phyloP scores from a whole-genome alignment of 148 eudicot genomes.

The Nepenthes mirabilis region DNA sequence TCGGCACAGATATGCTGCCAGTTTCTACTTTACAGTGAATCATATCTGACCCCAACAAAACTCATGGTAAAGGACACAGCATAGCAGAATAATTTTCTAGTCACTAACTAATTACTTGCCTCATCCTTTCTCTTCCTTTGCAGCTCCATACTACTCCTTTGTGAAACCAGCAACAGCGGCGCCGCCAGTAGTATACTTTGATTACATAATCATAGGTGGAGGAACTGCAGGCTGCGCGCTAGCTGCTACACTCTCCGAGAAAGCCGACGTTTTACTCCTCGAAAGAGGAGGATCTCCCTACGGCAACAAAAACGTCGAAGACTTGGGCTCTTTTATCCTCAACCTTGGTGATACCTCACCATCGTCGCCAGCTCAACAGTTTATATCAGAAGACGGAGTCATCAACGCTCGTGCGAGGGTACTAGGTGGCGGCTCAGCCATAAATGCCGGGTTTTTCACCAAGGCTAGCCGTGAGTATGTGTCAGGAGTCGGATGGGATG shows the following conservation, averaged over 20 bases:
- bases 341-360: slow-evolving; percentile 15
- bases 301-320: slow-evolving; percentile 15
- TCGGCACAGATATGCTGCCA: too few relatives aligned
- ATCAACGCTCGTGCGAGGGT: slow-evolving; percentile 28
- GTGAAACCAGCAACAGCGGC: slow-evolving; percentile 18
- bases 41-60: too few relatives aligned
- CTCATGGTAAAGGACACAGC: too few relatives aligned
- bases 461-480: slow-evolving; percentile 21
- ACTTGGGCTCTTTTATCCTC: slow-evolving; percentile 11
- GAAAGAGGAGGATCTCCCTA: slow-evolving; percentile 46
- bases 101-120: neutral
- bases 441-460: slow-evolving; percentile 43
- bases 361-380: slow-evolving; percentile 26
- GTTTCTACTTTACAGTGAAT: too few relatives aligned
- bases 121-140: neutral
- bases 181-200: slow-evolving; percentile 15
- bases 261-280: slow-evolving; percentile 22
- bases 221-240: slow-evolving; percentile 38
- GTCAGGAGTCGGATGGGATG: slow-evolving; percentile 20
- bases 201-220: slow-evolving; percentile 38
- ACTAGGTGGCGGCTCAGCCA: slow-evolving; percentile 36
- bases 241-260: slow-evolving; percentile 36
- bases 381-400: slow-evolving; percentile 42
- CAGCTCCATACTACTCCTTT: slow-evolving; percentile 27
- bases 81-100: too few relatives aligned